Percentiles rank a stretch among this genome's conserved stretches.
These are phyloP conservation scores for Euphorbia celastroides DNA, from an alignment of 441 rosid genomes.

Conservation along the genomic window DNA sequence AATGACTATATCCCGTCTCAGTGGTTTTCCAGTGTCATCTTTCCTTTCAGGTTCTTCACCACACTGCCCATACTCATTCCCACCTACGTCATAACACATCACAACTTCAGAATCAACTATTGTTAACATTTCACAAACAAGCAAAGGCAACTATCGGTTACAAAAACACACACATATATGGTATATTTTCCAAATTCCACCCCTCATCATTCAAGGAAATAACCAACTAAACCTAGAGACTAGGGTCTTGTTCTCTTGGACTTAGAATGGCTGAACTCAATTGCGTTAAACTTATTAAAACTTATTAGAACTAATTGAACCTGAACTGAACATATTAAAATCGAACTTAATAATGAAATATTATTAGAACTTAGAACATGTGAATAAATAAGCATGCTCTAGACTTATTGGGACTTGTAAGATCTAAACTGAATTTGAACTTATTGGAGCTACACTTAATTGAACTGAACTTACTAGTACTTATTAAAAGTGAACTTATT, in stretches of 20 bases:
- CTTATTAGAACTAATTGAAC: no score
- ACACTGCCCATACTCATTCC: conserved; percentile 98
- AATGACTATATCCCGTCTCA: conserved; percentile 84
- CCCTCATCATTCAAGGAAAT: neutral
- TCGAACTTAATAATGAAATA: no score
- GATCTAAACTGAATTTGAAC: no score
- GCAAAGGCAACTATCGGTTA: neutral
- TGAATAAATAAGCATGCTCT: no score
- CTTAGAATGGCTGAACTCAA: no score
- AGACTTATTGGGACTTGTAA: no score
- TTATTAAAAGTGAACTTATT: no score
- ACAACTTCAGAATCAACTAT: conserved; percentile 4
- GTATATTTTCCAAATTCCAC: neutral
- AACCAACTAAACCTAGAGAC: neutral
- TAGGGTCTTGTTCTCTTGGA: neutral
- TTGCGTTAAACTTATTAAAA: no score
- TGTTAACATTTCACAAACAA: neutral
- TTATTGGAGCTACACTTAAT: no score
- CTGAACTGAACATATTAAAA: no score
- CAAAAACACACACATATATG: neutral
- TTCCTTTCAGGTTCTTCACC: conserved; percentile 94
- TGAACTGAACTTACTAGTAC: no score
- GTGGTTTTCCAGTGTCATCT: conserved; percentile 73
- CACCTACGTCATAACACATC: conserved; percentile 46
- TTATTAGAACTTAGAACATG: no score